Conservation (phyloP, 23 red algal genomes). For the Gracilaria gracilis region DNA sequence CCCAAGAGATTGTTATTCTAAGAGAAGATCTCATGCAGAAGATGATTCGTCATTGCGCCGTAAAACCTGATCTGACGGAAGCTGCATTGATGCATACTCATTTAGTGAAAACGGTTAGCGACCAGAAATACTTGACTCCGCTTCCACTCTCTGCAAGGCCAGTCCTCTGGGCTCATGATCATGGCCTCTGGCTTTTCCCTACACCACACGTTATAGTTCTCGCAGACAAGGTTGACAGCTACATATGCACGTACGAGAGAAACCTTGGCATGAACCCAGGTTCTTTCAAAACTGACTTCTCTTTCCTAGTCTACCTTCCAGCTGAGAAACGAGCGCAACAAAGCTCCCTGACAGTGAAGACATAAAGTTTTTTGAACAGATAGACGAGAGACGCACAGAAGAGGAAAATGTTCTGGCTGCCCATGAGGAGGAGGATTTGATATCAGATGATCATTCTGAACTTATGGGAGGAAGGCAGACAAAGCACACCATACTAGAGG, state of each 20-base stretch:
- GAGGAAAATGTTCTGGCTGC: not conserved
- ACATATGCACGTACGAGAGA: slow-evolving; percentile 61
- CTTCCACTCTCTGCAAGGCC: slow-evolving; percentile 65
- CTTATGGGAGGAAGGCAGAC: not conserved
- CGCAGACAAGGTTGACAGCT: slow-evolving; percentile 75
- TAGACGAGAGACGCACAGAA: not conserved
- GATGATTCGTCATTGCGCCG: slow-evolving; percentile 74
- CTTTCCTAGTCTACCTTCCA: slow-evolving; percentile 72
- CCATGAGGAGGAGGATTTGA: not conserved
- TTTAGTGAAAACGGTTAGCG: slow-evolving; percentile 79
- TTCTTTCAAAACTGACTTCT: slow-evolving; percentile 78
- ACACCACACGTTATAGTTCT: slow-evolving; percentile 71
- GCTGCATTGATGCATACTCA: slow-evolving; percentile 63
- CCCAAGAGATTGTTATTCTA: slow-evolving; percentile 75
- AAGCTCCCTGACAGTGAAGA: slow-evolving; percentile 60
- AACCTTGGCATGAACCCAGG: slow-evolving; percentile 73
- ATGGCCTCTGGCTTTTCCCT: slow-evolving; percentile 80
- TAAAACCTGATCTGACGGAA: slow-evolving; percentile 53
- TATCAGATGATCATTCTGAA: slow-evolving; percentile 2
- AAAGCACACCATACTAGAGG: not conserved
- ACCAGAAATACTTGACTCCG: slow-evolving; percentile 87
- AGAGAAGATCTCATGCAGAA: slow-evolving; percentile 85
- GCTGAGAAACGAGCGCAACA: slow-evolving; percentile 67
- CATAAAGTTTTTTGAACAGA: not conserved
- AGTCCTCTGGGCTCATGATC: slow-evolving; percentile 82